A percentile compares a stretch with the other conserved stretches of the same genome.
These are phyloP conservation scores for Lachancea lanzarotensis DNA, from an alignment of 805 yeast genomes.

Conservation along the genomic window DNA sequence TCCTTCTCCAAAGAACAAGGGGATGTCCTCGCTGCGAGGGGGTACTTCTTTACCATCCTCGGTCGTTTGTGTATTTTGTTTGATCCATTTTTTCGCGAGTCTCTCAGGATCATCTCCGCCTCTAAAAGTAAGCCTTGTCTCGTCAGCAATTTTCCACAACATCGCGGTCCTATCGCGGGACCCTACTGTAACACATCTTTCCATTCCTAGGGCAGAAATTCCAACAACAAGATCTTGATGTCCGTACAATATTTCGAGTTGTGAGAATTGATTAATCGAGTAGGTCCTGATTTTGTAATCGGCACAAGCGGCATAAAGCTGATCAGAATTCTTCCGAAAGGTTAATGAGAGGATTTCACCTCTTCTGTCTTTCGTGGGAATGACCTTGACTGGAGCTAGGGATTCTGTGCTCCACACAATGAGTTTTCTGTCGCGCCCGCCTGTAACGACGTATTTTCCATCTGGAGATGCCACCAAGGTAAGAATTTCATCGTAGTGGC, in stretches of 20 bases:
- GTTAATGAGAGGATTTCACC: slow-evolving; percentile 66
- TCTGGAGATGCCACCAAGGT: slow-evolving; percentile 81
- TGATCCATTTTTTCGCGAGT: slow-evolving; percentile 34
- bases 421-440: slow-evolving; percentile 76
- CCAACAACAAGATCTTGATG: slow-evolving; percentile 89
- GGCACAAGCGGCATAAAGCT: slow-evolving; percentile 86
- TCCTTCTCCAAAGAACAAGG: slow-evolving; percentile 62
- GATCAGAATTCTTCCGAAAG: slow-evolving; percentile 77
- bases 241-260: slow-evolving; percentile 86
- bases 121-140: slow-evolving; percentile 85
- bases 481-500: slow-evolving; percentile 71
- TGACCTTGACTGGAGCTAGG: slow-evolving; percentile 64
- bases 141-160: slow-evolving; percentile 96
- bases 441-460: slow-evolving; percentile 85
- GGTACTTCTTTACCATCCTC: slow-evolving; percentile 28
- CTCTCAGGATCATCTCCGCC: slow-evolving; percentile 67
- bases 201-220: slow-evolving; percentile 73
- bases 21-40: slow-evolving; percentile 29
- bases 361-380: slow-evolving; percentile 66
- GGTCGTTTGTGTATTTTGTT: slow-evolving; percentile 26
- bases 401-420: slow-evolving; percentile 83
- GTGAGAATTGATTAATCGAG: slow-evolving; percentile 78
- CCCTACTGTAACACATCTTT: slow-evolving; percentile 94
- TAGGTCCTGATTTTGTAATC: slow-evolving; percentile 87
- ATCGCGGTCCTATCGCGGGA: slow-evolving; percentile 91